Evolutionary conservation across 2,329 filamentous ascomycete genomes (phyloP), one percentile per base, ranked within the genome.

Genomic region (Ophiostoma angusticollis): DNA sequence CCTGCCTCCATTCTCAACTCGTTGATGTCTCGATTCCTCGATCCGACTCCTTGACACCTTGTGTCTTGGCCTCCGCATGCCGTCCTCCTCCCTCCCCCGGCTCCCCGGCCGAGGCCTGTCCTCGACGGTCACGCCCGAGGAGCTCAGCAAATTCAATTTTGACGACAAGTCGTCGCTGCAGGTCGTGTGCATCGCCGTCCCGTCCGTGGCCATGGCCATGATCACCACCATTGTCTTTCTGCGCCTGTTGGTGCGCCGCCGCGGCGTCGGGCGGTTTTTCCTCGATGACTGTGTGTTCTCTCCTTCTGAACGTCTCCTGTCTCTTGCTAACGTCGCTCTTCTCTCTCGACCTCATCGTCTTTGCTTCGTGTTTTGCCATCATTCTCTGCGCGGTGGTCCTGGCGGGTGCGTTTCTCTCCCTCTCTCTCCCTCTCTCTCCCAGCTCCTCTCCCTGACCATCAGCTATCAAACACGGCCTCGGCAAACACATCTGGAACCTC

Each of bases 401-500:
- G 1, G 34, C 37, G 0, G 41, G 45, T 47, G 25, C 17, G 45
- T n/a, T n/a, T n/a, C 7, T 28, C 18, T 9, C 9, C 13, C 17
- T 22, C 14, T 25, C 4, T 28, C 25, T 21, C 13, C 3, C 18
- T 16, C 17, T 34, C 17, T 14, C 25, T 14, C n/a, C n/a, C n/a
- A n/a, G 11, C 14, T 32, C 9, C 6, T 31, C 7, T 3, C 4
- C 33, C n/a, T n/a, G n/a, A n/a, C n/a, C n/a, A n/a, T n/a, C 39
- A 35, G 51, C 51, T 0, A 48, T 47, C 1, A 18, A 39, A 1
- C 47, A 36, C 14, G 52, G 52, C 9, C 43, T 54, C 6, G 52
- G 52, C 4, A 28, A 47, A 23, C 52, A 54, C 29, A 39, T 54
- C 9, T 54, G 52, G 52, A 50, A 53, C 34, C 35, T 54, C 5